phyloP scores from a whole-genome alignment of 306 rosid genomes.

The Quercus variabilis region DNA sequence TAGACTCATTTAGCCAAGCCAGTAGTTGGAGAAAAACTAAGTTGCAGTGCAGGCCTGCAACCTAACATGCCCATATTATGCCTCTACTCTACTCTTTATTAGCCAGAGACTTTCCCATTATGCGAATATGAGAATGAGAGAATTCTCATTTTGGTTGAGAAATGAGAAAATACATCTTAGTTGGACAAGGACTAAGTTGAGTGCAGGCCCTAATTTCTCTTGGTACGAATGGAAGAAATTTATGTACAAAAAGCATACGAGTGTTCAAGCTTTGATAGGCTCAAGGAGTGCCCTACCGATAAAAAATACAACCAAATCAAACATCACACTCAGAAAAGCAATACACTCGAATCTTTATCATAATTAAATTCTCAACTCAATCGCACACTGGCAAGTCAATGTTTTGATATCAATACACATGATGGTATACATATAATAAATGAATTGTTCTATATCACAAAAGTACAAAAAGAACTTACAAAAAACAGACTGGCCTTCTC shows the following conservation, averaged over 20 bases:
- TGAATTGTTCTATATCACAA: slow-evolving; percentile 34
- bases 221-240: no score
- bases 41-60: no score
- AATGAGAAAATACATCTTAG: no score
- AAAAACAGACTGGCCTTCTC: slow-evolving; percentile 24
- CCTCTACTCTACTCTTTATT: no score
- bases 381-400: slow-evolving; percentile 6
- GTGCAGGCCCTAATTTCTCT: no score
- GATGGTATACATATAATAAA: slow-evolving; percentile 34
- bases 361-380: slow-evolving; percentile 28
- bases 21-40: no score
- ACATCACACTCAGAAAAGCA: not conserved
- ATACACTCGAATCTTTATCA: not conserved
- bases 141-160: no score
- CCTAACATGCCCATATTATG: no score
- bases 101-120: no score
- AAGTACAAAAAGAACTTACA: slow-evolving; percentile 18
- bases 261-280: not conserved
- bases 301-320: not conserved
- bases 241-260: not conserved
- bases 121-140: no score
- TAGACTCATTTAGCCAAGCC: no score
- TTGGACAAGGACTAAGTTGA: no score
- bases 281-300: not conserved
- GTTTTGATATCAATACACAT: slow-evolving; percentile 28